Percentiles rank a stretch among this genome's conserved stretches.
Evolutionary conservation across 1,284 basidiomycete genomes (phyloP).

Genomic region (Fomes fomentarius): DNA sequence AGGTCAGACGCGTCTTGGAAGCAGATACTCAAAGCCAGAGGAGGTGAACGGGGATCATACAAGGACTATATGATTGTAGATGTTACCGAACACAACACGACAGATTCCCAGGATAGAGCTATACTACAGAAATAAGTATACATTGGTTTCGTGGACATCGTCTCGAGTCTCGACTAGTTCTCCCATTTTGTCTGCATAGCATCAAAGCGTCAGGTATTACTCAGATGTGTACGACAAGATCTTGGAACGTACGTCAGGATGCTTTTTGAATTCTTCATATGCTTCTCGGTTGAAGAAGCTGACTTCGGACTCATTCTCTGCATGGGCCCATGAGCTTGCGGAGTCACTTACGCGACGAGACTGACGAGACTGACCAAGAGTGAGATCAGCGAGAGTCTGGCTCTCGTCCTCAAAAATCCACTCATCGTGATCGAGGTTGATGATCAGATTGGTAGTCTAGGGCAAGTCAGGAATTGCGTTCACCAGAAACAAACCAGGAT

Average conservation of each 20-base stretch:
- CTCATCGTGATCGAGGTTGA: slow-evolving; percentile 93
- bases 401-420: slow-evolving; percentile 81
- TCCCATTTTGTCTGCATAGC: slow-evolving; percentile 30
- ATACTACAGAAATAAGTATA: background rate
- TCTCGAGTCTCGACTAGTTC: background rate
- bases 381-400: slow-evolving; percentile 66
- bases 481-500: background rate
- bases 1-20: too few relatives aligned
- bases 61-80: background rate
- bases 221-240: background rate
- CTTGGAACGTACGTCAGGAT: slow-evolving; percentile 70
- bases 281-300: slow-evolving; percentile 83
- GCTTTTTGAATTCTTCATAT: slow-evolving; percentile 79
- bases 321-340: background rate
- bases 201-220: background rate
- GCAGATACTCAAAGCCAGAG: background rate
- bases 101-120: background rate
- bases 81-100: background rate
- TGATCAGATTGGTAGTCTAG: slow-evolving; percentile 92
- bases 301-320: slow-evolving; percentile 94
- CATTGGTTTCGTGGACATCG: too few relatives aligned
- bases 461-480: background rate
- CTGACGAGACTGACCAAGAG: slow-evolving; percentile 65
- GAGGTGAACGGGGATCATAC: background rate
- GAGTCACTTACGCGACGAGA: too few relatives aligned